phyloP scores from a whole-genome alignment of 805 yeast genomes.

The Komagataella pastoris region DNA sequence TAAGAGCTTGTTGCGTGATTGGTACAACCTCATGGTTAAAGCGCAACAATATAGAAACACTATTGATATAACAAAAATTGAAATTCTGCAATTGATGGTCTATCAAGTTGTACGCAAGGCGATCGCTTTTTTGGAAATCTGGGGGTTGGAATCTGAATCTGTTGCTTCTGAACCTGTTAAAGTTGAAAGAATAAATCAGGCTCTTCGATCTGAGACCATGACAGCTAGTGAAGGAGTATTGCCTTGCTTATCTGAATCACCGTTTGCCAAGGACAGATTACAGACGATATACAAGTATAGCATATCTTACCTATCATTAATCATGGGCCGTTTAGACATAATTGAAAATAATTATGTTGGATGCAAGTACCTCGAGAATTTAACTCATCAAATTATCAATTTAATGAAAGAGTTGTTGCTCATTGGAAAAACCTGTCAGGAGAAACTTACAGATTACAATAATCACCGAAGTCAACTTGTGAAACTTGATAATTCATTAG shows the following conservation, averaged over 20 bases:
- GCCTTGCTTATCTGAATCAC: constrained; percentile 25
- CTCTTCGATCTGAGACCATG: constrained; percentile 9
- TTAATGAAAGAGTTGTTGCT: constrained; percentile 42
- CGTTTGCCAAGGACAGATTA: constrained; percentile 48
- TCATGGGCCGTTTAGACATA: constrained; percentile 67
- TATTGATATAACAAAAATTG: constrained; percentile 40
- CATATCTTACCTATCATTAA: constrained; percentile 47
- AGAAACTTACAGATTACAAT: constrained; percentile 8
- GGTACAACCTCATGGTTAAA: constrained; percentile 68
- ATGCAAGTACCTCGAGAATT: constrained; percentile 49
- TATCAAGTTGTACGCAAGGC: constrained; percentile 59
- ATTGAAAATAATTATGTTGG: constrained; percentile 64
- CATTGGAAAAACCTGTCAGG: constrained; percentile 10
- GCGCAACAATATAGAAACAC: constrained; percentile 67
- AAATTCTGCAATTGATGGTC: constrained; percentile 46
- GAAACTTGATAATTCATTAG: constrained; percentile 33
- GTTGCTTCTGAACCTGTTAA: constrained; percentile 13
- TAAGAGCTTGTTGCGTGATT: constrained; percentile 60
- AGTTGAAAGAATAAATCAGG: neutral
- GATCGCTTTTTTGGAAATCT: constrained; percentile 48
- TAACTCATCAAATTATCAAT: constrained; percentile 57
- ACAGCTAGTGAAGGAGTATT: neutral
- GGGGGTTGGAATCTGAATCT: constrained; percentile 52
- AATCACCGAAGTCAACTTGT: neutral
- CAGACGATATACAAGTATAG: constrained; percentile 50